A percentile compares a stretch with the other conserved stretches of the same genome.
phyloP scores from a whole-genome alignment of 2,329 filamentous ascomycete species.

The Ploettnerulaceae sp. region DNA sequence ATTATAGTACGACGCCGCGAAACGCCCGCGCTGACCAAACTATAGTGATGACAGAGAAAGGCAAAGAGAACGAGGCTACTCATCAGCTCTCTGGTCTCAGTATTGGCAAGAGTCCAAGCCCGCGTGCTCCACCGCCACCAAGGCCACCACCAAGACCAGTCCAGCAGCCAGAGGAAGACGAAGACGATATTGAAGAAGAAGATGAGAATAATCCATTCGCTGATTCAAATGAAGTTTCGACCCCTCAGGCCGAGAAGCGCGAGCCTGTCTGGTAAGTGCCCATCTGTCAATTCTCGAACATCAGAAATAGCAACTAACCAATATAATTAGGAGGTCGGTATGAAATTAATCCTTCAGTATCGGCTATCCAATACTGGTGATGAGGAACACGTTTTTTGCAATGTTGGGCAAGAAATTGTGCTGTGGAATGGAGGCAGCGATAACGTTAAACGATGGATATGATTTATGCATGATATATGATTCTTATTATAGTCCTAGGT shows the following conservation, averaged over 20 bases:
- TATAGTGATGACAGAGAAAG: slow-evolving; percentile 24
- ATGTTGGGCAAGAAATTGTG: no score
- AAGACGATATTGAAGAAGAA: slow-evolving; percentile 29
- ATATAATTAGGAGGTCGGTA: no score
- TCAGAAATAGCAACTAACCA: no score
- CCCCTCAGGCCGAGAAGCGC: slow-evolving; percentile 22
- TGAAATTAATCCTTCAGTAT: no score
- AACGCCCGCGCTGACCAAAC: slow-evolving; percentile 12
- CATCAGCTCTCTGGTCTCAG: slow-evolving; percentile 25
- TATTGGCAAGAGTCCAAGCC: slow-evolving; percentile 16
- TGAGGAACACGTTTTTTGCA: no score
- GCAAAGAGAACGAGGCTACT: slow-evolving; percentile 25
- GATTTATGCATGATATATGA: no score
- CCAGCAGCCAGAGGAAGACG: slow-evolving; percentile 31
- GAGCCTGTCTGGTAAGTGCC: slow-evolving; percentile 24
- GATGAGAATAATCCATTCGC: slow-evolving; percentile 37
- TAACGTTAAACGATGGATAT: no score
- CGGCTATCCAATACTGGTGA: no score
- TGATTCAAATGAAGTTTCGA: slow-evolving; percentile 33
- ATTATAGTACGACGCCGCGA: slow-evolving; percentile 21
- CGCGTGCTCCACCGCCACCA: slow-evolving; percentile 22
- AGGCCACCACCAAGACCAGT: slow-evolving; percentile 31
- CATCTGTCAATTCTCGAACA: no score
- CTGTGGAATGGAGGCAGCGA: no score
- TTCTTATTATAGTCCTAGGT: no score